phyloP scores from a whole-genome alignment of 2,329 filamentous ascomycete genomes.

The Samsoniella hepiali region DNA sequence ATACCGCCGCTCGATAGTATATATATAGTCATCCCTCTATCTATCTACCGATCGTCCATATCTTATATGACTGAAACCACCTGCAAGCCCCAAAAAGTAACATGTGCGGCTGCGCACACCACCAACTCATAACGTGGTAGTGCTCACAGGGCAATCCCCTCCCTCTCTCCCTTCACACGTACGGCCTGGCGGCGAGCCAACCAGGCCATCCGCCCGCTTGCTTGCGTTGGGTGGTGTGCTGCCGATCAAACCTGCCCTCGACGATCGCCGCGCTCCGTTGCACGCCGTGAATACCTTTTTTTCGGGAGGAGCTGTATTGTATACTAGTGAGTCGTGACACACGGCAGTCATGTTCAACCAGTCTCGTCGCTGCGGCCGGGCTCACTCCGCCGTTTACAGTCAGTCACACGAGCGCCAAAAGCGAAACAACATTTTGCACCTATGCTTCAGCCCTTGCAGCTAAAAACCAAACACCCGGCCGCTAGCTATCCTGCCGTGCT shows the following conservation, averaged over 20 bases:
- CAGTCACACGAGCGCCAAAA: not conserved
- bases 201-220: not conserved
- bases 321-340: too few species aligned
- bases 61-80: not conserved
- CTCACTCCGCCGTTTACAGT: too few species aligned
- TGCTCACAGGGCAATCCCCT: not conserved
- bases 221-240: not conserved
- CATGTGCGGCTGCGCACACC: not conserved
- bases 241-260: not conserved
- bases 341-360: too few species aligned
- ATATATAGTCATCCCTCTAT: too few species aligned
- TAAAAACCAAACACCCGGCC: not conserved
- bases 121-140: not conserved
- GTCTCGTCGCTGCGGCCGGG: too few species aligned
- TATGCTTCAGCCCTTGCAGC: not conserved
- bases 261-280: not conserved
- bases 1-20: too few species aligned
- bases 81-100: not conserved
- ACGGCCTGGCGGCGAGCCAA: not conserved
- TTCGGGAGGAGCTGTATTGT: too few species aligned
- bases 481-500: not conserved
- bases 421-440: not conserved
- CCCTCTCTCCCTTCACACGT: not conserved
- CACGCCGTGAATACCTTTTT: too few species aligned
- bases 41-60: not conserved